A percentile compares a stretch with the other conserved stretches of the same genome.
Conservation (phyloP, 177 flowering plant genomes). For the Vitis hybrid region DNA sequence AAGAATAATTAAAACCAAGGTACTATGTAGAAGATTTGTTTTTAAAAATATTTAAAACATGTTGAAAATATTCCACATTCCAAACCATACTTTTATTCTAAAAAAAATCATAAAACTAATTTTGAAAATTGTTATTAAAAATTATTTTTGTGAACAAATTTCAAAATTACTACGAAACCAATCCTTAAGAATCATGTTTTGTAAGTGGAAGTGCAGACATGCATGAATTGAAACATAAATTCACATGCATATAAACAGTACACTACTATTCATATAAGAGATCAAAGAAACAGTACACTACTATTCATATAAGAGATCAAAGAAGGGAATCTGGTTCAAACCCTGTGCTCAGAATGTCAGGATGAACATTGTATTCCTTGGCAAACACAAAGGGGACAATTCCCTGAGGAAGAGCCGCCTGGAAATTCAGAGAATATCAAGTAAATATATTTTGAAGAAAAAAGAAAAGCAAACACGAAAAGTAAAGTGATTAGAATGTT, state of each 20-base stretch:
- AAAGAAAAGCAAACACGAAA: not conserved
- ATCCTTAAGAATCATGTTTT: not conserved
- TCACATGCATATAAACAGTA: not conserved
- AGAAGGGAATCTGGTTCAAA: constrained; percentile 20
- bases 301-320: not conserved
- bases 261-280: too few relatives aligned
- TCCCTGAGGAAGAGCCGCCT: constrained; percentile 76
- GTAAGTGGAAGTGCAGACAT: not conserved
- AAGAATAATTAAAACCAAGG: too few relatives aligned
- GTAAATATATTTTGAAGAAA: not conserved
- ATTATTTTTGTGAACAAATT: too few relatives aligned
- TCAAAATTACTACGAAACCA: constrained; percentile 8
- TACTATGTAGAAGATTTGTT: too few relatives aligned
- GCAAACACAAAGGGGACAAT: constrained; percentile 48
- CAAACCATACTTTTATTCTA: too few relatives aligned
- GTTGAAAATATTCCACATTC: too few relatives aligned
- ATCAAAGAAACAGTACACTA: not conserved
- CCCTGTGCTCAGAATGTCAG: constrained; percentile 68
- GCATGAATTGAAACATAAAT: not conserved
- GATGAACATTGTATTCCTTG: constrained; percentile 43
- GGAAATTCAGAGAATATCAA: not conserved
- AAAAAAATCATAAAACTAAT: too few relatives aligned
- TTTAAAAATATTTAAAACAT: too few relatives aligned
- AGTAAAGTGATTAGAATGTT: not conserved
- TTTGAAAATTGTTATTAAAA: too few relatives aligned